Percentiles rank a stretch among this genome's conserved stretches.
Conservation (phyloP, 1,139 yeast species). For the Pichia sp. region DNA sequence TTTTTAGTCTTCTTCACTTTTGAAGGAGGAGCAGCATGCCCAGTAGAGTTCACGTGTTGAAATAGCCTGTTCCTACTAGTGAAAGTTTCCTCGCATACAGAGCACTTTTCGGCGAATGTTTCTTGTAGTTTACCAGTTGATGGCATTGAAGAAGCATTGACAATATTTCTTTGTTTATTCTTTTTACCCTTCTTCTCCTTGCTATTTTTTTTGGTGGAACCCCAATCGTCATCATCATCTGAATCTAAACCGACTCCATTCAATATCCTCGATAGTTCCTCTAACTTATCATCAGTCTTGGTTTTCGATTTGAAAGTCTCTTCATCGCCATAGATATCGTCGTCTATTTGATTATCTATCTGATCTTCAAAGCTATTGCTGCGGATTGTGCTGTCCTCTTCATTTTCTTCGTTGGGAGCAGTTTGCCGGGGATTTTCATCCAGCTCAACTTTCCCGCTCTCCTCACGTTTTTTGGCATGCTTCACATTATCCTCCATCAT, state of each 20-base stretch:
- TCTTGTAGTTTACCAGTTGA: neutral
- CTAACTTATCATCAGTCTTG: conserved; percentile 18
- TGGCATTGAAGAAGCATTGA: no score
- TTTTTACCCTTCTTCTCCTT: conserved; percentile 29
- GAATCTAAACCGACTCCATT: conserved; percentile 29
- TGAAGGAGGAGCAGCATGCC: conserved; percentile 51
- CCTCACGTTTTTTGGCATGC: neutral
- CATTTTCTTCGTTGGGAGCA: no score
- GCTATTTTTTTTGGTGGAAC: conserved; percentile 2
- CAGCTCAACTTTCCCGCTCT: neutral
- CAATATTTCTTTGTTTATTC: no score
- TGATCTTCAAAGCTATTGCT: conserved; percentile 4
- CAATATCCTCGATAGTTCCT: conserved; percentile 18
- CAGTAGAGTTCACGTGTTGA: conserved; percentile 63
- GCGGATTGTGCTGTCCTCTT: no score
- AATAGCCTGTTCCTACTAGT: conserved; percentile 69
- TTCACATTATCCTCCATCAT: neutral
- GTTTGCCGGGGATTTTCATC: no score
- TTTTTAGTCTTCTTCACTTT: conserved; percentile 20
- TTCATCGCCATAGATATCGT: conserved; percentile 1
- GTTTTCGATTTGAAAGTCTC: conserved; percentile 1
- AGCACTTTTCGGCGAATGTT: conserved; percentile 37
- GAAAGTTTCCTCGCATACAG: conserved; percentile 53
- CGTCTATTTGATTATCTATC: conserved; percentile 8
- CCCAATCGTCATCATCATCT: conserved; percentile 40